Evolutionary conservation across 768 basidiomycete species (phyloP).

Genomic region (Tremella mesenterica): DNA sequence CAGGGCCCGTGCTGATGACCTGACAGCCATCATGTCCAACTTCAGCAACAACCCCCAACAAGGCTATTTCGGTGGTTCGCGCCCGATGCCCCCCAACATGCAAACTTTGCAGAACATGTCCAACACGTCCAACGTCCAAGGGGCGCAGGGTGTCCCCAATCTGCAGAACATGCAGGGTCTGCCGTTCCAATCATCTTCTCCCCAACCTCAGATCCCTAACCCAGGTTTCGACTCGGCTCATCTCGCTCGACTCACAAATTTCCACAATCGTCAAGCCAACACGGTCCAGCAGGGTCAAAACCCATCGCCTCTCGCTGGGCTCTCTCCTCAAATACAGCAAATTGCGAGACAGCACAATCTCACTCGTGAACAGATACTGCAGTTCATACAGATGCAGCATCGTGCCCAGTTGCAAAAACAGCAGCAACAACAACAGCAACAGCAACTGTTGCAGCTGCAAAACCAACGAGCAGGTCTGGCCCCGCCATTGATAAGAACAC

Average conservation of each 20-base stretch:
- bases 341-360: constrained; percentile 2
- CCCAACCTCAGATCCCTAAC: background rate
- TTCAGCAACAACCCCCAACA: background rate
- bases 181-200: background rate
- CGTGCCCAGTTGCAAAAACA: constrained; percentile 2
- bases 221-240: constrained; percentile 13
- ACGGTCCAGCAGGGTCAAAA: constrained; percentile 2
- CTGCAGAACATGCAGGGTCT: background rate
- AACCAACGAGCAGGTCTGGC: background rate
- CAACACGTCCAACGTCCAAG: too few relatives aligned
- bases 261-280: constrained; percentile 16
- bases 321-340: background rate
- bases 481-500: constrained; percentile 2
- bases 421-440: constrained; percentile 2
- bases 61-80: background rate
- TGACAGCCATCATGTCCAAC: constrained; percentile 13
- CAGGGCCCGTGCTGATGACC: constrained; percentile 18
- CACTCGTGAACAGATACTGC: too few relatives aligned
- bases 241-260: constrained; percentile 15
- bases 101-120: too few relatives aligned
- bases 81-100: too few relatives aligned
- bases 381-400: constrained; percentile 6
- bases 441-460: constrained; percentile 7
- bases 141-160: background rate
- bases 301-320: background rate